phyloP scores from a whole-genome alignment of 1,284 basidiomycete genomes.

The Puccinia polysora region DNA sequence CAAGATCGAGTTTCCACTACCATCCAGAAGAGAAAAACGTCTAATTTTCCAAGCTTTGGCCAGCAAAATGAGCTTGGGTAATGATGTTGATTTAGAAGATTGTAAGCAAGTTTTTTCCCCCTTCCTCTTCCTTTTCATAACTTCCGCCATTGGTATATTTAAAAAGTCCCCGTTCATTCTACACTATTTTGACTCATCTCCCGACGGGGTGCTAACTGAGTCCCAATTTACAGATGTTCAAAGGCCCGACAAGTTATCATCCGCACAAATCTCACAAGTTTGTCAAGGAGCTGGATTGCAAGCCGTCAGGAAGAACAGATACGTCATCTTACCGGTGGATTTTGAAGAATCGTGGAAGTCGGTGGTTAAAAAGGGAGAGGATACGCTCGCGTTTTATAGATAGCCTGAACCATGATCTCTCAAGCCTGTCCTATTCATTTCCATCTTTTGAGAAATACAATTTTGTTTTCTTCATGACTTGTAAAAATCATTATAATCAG shows the following conservation, averaged over 20 bases:
- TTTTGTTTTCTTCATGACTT: too few relatives aligned
- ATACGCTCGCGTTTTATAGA: constrained; percentile 36
- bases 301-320: constrained; percentile 96
- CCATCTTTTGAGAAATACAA: too few relatives aligned
- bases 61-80: constrained; percentile 93
- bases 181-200: too few relatives aligned
- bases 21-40: constrained; percentile 88
- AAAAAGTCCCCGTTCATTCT: too few relatives aligned
- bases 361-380: constrained; percentile 36
- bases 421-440: too few relatives aligned
- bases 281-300: constrained; percentile 96
- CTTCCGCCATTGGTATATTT: background rate
- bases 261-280: constrained; percentile 91
- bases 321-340: constrained; percentile 92
- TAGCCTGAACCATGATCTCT: too few relatives aligned
- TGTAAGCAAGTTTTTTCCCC: constrained; percentile 60
- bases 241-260: constrained; percentile 88
- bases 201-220: too few relatives aligned
- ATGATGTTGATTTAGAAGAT: constrained; percentile 97
- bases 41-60: constrained; percentile 98
- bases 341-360: constrained; percentile 95
- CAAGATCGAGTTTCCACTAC: constrained; percentile 93
- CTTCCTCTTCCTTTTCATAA: background rate
- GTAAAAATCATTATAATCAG: too few relatives aligned
- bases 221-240: constrained; percentile 85